Percentiles rank a stretch among this genome's conserved stretches.
phyloP scores from a whole-genome alignment of 768 basidiomycete species.

The Peribolospora kevripleyi region DNA sequence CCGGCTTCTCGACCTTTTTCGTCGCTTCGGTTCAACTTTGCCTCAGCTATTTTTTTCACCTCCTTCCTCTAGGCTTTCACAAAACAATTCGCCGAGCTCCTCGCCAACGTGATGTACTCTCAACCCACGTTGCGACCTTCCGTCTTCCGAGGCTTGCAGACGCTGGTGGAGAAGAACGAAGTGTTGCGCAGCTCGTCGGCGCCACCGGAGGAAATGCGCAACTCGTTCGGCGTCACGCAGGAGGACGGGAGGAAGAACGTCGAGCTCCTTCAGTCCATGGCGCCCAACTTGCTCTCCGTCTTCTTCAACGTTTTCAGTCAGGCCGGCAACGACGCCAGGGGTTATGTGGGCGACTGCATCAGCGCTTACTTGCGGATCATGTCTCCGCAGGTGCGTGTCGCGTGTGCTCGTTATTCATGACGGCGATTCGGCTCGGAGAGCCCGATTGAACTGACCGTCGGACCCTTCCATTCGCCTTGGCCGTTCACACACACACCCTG shows the following conservation, averaged over 20 bases:
- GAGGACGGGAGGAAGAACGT: conserved; percentile 43
- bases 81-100: conserved; percentile 55
- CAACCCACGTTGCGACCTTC: conserved; percentile 62
- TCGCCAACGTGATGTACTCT: conserved; percentile 77
- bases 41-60: neutral
- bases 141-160: conserved; percentile 55
- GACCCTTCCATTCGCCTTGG: no score
- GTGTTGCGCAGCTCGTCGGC: conserved; percentile 27
- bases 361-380: conserved; percentile 65
- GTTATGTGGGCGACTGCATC: conserved; percentile 68
- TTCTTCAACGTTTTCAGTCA: conserved; percentile 90
- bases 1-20: neutral
- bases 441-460: no score
- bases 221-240: conserved; percentile 29
- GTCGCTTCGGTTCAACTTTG: neutral
- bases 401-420: conserved; percentile 6
- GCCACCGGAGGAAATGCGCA: conserved; percentile 19
- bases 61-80: conserved; percentile 35
- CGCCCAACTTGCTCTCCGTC: conserved; percentile 80
- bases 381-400: conserved; percentile 36
- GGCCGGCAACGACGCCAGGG: conserved; percentile 38
- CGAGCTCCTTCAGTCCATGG: conserved; percentile 45
- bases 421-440: no score
- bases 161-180: conserved; percentile 56
- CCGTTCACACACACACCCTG: no score